Conservation (phyloP, 805 yeast genomes). For the Schwanniomyces polymorphus region DNA sequence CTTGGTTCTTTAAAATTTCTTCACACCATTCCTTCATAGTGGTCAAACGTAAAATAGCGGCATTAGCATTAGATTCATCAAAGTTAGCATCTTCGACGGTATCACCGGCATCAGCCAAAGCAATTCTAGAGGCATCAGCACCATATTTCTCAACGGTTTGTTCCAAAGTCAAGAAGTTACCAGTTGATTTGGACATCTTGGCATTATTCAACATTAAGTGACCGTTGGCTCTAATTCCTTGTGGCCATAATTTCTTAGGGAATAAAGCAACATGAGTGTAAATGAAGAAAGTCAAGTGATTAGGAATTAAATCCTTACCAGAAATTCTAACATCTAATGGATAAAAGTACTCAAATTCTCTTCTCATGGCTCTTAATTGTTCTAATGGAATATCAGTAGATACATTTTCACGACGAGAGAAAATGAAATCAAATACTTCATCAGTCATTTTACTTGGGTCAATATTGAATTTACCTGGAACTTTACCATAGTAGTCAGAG, state of each 20-base stretch:
- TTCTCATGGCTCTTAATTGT: conserved; percentile 71
- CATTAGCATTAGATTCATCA: conserved; percentile 94
- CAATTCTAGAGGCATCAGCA: conserved; percentile 96
- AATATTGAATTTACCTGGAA: conserved; percentile 70
- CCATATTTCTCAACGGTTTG: conserved; percentile 88
- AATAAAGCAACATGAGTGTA: conserved; percentile 91
- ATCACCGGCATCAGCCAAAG: conserved; percentile 98
- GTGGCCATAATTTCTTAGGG: conserved; percentile 91
- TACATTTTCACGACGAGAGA: conserved; percentile 65
- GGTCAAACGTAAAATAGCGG: conserved; percentile 91
- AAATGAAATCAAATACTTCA: conserved; percentile 89
- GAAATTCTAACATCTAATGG: conserved; percentile 91
- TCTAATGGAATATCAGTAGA: conserved; percentile 61
- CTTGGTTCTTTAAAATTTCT: conserved; percentile 56
- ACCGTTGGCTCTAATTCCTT: conserved; percentile 91
- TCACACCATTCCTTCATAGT: conserved; percentile 96
- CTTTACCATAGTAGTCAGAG: conserved; percentile 79
- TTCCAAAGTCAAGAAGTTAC: conserved; percentile 90
- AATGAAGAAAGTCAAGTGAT: conserved; percentile 94
- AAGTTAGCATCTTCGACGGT: conserved; percentile 96
- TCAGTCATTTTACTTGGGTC: conserved; percentile 85
- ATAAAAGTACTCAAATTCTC: conserved; percentile 95
- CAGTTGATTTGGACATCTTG: conserved; percentile 97
- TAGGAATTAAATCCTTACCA: conserved; percentile 96
- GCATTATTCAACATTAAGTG: conserved; percentile 93